Conservation (phyloP, 2,329 filamentous ascomycete genomes). For the Pestalotiopsis fici region DNA sequence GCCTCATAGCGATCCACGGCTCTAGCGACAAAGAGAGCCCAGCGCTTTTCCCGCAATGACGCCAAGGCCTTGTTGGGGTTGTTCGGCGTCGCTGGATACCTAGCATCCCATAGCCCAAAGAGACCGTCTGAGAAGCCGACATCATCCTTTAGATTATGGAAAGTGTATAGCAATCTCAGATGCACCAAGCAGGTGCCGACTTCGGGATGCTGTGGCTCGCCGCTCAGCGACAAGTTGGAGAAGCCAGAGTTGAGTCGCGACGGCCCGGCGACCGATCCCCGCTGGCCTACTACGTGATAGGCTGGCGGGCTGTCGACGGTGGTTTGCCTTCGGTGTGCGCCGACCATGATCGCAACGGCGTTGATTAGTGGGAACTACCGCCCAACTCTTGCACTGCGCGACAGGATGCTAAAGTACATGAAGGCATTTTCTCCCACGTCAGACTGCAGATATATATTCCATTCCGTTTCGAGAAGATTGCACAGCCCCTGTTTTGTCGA, state of each 20-base stretch:
- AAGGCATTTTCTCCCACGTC: background rate
- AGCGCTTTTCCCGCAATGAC: background rate
- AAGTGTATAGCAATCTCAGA: background rate
- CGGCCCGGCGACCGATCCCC: background rate
- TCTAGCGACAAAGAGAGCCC: background rate
- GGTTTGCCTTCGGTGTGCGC: background rate
- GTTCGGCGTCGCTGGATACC: background rate
- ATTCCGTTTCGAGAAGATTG: background rate
- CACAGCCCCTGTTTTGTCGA: background rate
- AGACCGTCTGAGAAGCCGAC: background rate
- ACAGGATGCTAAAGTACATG: background rate
- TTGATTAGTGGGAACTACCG: background rate
- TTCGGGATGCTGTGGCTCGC: background rate
- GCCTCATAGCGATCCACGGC: slow-evolving; percentile 5
- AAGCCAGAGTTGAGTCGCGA: slow-evolving; percentile 1
- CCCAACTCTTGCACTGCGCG: background rate
- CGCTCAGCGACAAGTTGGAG: background rate
- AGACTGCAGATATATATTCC: background rate
- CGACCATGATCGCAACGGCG: background rate
- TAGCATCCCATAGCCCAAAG: slow-evolving; percentile 2
- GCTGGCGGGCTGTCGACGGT: background rate
- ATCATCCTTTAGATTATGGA: background rate
- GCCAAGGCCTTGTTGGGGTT: background rate
- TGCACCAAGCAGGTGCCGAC: background rate
- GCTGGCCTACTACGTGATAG: background rate